phyloP scores from a whole-genome alignment of 257 asterid genomes.

The Lantana camara region DNA sequence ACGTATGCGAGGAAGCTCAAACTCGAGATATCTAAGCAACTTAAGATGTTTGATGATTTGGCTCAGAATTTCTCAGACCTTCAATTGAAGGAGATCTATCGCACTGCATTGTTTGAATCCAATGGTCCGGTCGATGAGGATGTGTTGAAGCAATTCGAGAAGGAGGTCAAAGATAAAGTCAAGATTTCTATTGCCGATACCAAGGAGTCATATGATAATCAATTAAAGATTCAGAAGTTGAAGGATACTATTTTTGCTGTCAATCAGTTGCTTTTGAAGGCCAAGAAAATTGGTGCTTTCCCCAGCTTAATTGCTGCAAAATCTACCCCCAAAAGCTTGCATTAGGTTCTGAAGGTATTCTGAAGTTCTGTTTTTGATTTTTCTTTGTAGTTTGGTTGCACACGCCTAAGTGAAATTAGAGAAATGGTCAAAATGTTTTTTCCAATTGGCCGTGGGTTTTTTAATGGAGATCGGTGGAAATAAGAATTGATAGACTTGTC shows the following conservation, averaged over 20 bases:
- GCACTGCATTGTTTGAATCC: slow-evolving; percentile 65
- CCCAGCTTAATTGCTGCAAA: slow-evolving; percentile 82
- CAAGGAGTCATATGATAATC: slow-evolving; percentile 94
- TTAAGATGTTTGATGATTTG: slow-evolving; percentile 85
- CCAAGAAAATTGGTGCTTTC: slow-evolving; percentile 89
- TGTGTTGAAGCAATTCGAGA: slow-evolving; percentile 87
- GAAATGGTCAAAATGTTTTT: too few species aligned
- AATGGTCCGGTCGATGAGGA: slow-evolving; percentile 89
- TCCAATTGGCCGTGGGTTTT: too few species aligned
- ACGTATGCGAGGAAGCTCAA: slow-evolving; percentile 91
- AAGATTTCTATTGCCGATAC: slow-evolving; percentile 78
- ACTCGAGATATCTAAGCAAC: slow-evolving; percentile 83
- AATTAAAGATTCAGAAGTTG: slow-evolving; percentile 92
- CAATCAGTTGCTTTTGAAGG: slow-evolving; percentile 83
- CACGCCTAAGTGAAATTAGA: too few species aligned
- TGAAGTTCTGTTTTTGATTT: too few species aligned
- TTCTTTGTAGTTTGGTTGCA: too few species aligned
- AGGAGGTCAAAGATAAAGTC: slow-evolving; percentile 94
- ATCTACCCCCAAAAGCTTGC: slow-evolving; percentile 98
- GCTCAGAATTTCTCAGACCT: slow-evolving; percentile 72
- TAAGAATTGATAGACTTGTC: too few species aligned
- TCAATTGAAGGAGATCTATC: slow-evolving; percentile 64
- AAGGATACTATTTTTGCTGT: slow-evolving; percentile 96
- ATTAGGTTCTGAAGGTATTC: too few species aligned
- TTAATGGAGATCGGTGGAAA: too few species aligned